These are phyloP conservation scores for Kwoniella sp. DNA, from an alignment of 768 basidiomycete genomes.

Conservation along the genomic window DNA sequence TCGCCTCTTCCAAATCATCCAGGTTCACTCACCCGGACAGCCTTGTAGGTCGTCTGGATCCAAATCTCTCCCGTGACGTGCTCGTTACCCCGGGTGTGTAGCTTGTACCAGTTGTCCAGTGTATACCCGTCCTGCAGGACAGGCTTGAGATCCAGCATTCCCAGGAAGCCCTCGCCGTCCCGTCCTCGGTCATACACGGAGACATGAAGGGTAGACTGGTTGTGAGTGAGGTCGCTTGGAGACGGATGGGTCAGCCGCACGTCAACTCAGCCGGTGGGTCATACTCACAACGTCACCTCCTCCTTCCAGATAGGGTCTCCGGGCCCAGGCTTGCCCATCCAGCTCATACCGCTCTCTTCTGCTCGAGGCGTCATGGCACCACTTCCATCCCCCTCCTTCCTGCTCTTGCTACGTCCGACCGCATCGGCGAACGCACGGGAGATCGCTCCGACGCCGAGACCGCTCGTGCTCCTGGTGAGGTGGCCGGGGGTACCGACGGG, in stretches of 20 bases:
- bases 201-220: slow-evolving; percentile 73
- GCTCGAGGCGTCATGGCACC: slow-evolving; percentile 37
- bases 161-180: slow-evolving; percentile 81
- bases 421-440: slow-evolving; percentile 49
- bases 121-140: slow-evolving; percentile 86
- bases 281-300: slow-evolving; percentile 92
- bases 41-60: slow-evolving; percentile 89
- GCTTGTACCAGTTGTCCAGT: slow-evolving; percentile 80
- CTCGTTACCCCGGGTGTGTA: slow-evolving; percentile 55
- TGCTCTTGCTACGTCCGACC: slow-evolving; percentile 39
- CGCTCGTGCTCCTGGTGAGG: slow-evolving; percentile 32
- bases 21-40: slow-evolving; percentile 65
- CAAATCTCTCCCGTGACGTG: slow-evolving; percentile 86
- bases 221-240: slow-evolving; percentile 85
- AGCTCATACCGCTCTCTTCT: slow-evolving; percentile 32
- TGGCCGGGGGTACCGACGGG: slow-evolving; percentile 35
- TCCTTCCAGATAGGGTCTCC: slow-evolving; percentile 99
- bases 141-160: slow-evolving; percentile 85
- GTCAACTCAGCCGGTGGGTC: background rate
- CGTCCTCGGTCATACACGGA: slow-evolving; percentile 85
- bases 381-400: slow-evolving; percentile 26
- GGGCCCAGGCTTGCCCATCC: slow-evolving; percentile 41
- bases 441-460: slow-evolving; percentile 47
- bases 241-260: too few species aligned
- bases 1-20: background rate